Base-by-base conservation (phyloP, 139 green algal genomes). In the Picochlorum sp. region DNA sequence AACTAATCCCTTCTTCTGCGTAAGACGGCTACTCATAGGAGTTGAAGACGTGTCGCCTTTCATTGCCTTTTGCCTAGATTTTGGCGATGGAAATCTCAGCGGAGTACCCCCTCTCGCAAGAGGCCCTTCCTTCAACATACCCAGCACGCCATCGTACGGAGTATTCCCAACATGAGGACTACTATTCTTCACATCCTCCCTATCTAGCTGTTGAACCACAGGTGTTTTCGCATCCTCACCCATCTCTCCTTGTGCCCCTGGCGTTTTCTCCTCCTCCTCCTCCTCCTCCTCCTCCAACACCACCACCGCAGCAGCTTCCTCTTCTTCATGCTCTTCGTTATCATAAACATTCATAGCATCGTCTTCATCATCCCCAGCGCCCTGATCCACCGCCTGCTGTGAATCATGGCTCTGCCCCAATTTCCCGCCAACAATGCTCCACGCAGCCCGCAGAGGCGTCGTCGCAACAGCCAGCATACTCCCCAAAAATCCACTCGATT, bases 141-240 rank as follows among this genome's bases (percentile, higher is more conserved):
- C 54, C 18, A 75, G 68, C 38, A 75, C 68, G 8, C 26, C 38
- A 45, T 75, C 68, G 24, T 75, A 75, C 2, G 68, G 68, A 1
- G 68, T 75, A 41, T 41, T 41, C 34, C 34, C 34, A 41, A 41
- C 34, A 41, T 41, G 34, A 41, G 34, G 34, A 41, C 34, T 41
- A 4, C 34, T 41, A 41, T 11, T 41, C 34, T 41, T 41, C 34
- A 1, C 34, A 9, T 41, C 34, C 34, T 11, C 34, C 7, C 34
- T 41, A 1, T 41, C 34, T 41, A 11, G 34, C 28, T 30, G 3
- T 30, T 30, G 28, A 30, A 30, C 28, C 28, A 30, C 28, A 30
- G 28, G 28, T 11, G 34, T 41, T 9, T 41, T 41, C 34, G 34
- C 34, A 41, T 41, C 34, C 34, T 11, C 34, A 14, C 34, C 34